Evolutionary conservation across 129 eudicot species (phyloP).

Genomic region (Arctium minus): DNA sequence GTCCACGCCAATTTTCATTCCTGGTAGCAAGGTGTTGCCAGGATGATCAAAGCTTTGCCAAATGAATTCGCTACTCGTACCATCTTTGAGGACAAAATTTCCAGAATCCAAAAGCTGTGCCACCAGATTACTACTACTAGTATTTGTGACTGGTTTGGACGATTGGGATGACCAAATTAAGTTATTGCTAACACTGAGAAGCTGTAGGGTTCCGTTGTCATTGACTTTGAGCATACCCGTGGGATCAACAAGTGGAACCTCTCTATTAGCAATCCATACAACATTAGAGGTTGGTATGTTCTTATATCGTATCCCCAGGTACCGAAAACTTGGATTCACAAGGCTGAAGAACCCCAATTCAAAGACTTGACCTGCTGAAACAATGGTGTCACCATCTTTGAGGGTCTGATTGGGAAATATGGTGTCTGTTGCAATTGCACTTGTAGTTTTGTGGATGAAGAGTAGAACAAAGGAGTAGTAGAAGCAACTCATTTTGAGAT

Average conservation of each 20-base stretch:
- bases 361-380: conserved; percentile 12
- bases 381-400: conserved; percentile 21
- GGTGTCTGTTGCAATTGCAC: conserved; percentile 18
- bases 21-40: conserved; percentile 31
- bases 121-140: not conserved
- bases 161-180: conserved; percentile 3
- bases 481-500: not conserved
- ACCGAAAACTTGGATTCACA: not conserved
- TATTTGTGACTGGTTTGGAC: not conserved
- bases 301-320: conserved; percentile 21
- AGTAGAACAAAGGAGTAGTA: conserved; percentile 16
- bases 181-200: not conserved
- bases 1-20: conserved; percentile 30
- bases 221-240: not conserved
- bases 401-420: conserved; percentile 11
- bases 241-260: not conserved
- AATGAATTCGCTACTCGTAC: not conserved
- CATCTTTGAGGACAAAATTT: conserved; percentile 16
- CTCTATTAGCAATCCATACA: conserved; percentile 22
- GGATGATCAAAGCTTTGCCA: conserved; percentile 45
- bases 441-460: not conserved
- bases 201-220: not conserved
- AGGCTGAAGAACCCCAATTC: conserved; percentile 22
- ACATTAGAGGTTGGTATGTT: not conserved
- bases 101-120: conserved; percentile 24